Percentiles rank a stretch among this genome's conserved stretches.
Conservation (phyloP, 345 rosid species). For the Salix brachista region DNA sequence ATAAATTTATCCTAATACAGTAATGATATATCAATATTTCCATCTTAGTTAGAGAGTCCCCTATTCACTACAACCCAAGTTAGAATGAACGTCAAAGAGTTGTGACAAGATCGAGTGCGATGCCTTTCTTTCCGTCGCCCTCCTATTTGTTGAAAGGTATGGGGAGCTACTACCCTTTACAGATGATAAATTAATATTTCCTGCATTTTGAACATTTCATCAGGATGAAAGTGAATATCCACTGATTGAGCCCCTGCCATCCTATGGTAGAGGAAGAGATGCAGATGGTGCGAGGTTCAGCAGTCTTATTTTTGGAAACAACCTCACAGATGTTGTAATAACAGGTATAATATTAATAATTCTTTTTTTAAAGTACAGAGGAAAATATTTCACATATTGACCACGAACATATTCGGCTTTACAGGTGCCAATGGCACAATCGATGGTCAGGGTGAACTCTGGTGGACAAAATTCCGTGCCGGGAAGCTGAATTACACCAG, state of each 20-base stretch:
- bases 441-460: slow-evolving; percentile 42
- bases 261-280: slow-evolving; percentile 49
- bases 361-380: not conserved
- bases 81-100: too few relatives aligned
- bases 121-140: too few relatives aligned
- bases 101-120: too few relatives aligned
- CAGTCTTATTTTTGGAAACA: slow-evolving; percentile 46
- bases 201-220: slow-evolving; percentile 3
- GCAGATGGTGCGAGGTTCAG: slow-evolving; percentile 38
- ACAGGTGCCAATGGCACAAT: slow-evolving; percentile 43
- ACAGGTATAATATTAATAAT: slow-evolving; percentile 24
- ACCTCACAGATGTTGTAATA: slow-evolving; percentile 41
- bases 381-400: not conserved
- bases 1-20: not conserved
- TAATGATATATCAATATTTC: not conserved
- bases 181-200: not conserved
- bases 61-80: too few relatives aligned
- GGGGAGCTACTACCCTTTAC: too few relatives aligned
- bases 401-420: not conserved
- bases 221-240: slow-evolving; percentile 38
- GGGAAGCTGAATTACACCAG: slow-evolving; percentile 32
- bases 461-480: slow-evolving; percentile 40
- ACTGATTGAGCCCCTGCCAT: slow-evolving; percentile 39
- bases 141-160: too few relatives aligned
- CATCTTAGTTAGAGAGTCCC: too few relatives aligned